Evolutionary conservation across 116 monocot species (phyloP).

Genomic region (Dioscorea cayenensis): DNA sequence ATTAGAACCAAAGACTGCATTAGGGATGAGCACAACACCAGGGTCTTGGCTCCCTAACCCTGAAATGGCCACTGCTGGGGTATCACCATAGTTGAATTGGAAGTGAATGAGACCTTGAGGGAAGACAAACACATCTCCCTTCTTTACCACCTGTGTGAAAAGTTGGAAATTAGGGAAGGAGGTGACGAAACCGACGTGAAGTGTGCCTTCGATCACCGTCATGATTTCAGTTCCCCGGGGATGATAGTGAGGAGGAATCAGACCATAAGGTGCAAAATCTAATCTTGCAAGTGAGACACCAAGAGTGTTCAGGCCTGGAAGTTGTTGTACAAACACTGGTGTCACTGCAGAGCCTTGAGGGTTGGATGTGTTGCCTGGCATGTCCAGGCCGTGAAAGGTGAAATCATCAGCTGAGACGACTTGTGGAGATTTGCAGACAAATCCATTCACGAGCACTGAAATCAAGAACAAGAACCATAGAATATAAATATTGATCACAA

Average conservation of each 20-base stretch:
- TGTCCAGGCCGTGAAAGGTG: constrained; percentile 28
- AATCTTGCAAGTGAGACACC: constrained; percentile 36
- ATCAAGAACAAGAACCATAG: too few species aligned
- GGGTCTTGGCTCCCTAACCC: constrained; percentile 31
- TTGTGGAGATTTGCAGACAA: constrained; percentile 29
- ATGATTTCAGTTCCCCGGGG: constrained; percentile 14
- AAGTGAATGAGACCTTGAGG: constrained; percentile 12
- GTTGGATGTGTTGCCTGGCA: constrained; percentile 27
- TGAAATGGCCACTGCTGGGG: constrained; percentile 13
- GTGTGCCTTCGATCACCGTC: constrained; percentile 11
- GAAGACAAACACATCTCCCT: constrained; percentile 18
- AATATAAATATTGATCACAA: too few species aligned
- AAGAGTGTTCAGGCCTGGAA: constrained; percentile 45
- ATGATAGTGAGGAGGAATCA: constrained; percentile 11
- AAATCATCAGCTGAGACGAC: constrained; percentile 28
- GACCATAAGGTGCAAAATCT: constrained; percentile 20
- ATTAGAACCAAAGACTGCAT: constrained; percentile 25
- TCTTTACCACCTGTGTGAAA: constrained; percentile 2
- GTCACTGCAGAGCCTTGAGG: constrained; percentile 23
- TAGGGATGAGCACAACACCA: constrained; percentile 13
- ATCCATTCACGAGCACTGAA: constrained; percentile 42
- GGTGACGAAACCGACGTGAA: constrained; percentile 11
- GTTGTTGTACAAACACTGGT: constrained; percentile 2
- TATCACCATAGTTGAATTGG: neutral
- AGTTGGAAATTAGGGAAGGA: neutral